A percentile compares a stretch with the other conserved stretches of the same genome.
phyloP scores from a whole-genome alignment of 495 filamentous ascomycete species.

The Bombardia bombarda region DNA sequence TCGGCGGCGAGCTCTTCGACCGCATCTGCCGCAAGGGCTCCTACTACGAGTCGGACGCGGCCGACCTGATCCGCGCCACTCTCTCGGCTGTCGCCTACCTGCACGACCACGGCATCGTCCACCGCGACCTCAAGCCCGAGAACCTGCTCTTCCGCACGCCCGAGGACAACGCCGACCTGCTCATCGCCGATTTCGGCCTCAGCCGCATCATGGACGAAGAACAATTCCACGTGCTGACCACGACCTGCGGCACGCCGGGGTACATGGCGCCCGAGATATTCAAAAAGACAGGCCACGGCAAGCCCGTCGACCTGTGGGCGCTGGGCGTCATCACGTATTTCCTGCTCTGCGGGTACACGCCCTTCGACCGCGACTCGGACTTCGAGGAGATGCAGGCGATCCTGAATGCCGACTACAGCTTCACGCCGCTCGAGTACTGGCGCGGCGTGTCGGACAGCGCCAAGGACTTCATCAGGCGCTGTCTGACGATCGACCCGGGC shows the following conservation, averaged over 20 bases:
- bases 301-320: conserved; percentile 92
- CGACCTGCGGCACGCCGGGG: conserved; percentile 93
- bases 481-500: conserved; percentile 80
- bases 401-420: conserved; percentile 89
- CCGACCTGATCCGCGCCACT: conserved; percentile 88
- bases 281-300: conserved; percentile 79
- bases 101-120: conserved; percentile 96
- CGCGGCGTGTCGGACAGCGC: conserved; percentile 78
- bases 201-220: conserved; percentile 98
- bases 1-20: conserved; percentile 95
- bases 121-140: conserved; percentile 73
- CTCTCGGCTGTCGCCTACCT: conserved; percentile 96
- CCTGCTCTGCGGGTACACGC: conserved; percentile 94
- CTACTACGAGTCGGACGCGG: conserved; percentile 96
- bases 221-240: conserved; percentile 95
- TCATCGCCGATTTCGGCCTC: conserved; percentile 95
- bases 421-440: conserved; percentile 96
- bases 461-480: conserved; percentile 75
- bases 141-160: conserved; percentile 74
- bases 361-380: conserved; percentile 95
- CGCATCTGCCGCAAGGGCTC: conserved; percentile 96
- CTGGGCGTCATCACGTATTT: conserved; percentile 97
- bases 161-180: conserved; percentile 76
- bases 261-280: conserved; percentile 98
- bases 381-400: conserved; percentile 99